These are phyloP conservation scores for Sporothrix curviconia DNA, from an alignment of 2,329 filamentous ascomycete genomes.

Conservation along the genomic window DNA sequence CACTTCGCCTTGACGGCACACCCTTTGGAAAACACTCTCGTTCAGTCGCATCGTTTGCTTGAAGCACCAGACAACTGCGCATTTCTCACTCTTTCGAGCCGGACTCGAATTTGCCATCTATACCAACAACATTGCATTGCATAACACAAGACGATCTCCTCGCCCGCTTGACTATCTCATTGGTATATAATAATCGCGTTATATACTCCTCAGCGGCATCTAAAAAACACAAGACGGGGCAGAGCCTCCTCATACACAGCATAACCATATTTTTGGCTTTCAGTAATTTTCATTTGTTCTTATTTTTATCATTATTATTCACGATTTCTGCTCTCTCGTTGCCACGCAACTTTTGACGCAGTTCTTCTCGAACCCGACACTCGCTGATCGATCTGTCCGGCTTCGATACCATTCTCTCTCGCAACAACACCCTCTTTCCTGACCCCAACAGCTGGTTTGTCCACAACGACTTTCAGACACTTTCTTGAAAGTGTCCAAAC, in stretches of 20 bases:
- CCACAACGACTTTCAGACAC: conserved; percentile 6
- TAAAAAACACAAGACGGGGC: conserved; percentile 15
- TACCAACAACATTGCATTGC: neutral
- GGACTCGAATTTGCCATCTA: conserved; percentile 24
- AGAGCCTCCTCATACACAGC: conserved; percentile 17
- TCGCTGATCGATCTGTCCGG: conserved; percentile 12
- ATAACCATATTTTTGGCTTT: neutral
- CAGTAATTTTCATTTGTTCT: no score
- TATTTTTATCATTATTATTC: neutral
- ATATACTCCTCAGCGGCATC: neutral
- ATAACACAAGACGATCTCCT: neutral
- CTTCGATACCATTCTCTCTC: neutral
- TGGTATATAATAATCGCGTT: conserved; percentile 5
- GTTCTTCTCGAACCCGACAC: neutral
- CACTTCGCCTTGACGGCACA: conserved; percentile 23
- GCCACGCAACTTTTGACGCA: no score
- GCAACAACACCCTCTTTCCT: neutral
- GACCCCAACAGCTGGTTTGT: conserved; percentile 17
- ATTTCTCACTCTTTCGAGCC: conserved; percentile 25
- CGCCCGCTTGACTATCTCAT: neutral
- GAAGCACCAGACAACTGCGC: conserved; percentile 22
- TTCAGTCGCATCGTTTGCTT: conserved; percentile 23
- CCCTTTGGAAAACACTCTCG: conserved; percentile 14
- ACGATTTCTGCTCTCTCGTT: neutral
- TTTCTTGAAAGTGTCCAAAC: neutral